These are phyloP conservation scores for Ascochyta fabae DNA, from an alignment of 2,329 filamentous ascomycete genomes.

Conservation along the genomic window DNA sequence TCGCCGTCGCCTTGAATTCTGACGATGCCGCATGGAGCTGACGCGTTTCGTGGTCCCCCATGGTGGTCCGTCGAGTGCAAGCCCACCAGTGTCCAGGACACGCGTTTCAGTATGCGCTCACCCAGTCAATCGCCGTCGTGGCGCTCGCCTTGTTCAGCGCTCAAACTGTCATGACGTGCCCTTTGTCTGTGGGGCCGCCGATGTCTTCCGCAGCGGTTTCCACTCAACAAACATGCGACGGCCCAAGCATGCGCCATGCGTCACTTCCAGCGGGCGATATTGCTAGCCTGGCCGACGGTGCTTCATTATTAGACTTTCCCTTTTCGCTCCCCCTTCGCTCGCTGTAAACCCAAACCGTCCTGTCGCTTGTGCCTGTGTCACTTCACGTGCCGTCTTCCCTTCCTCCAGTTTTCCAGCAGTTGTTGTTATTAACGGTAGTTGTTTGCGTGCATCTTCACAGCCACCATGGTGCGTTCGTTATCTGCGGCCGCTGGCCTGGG, in stretches of 20 bases:
- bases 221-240: conserved; percentile 17
- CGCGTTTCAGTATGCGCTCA: conserved; percentile 14
- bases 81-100: conserved; percentile 4
- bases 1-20: conserved; percentile 5
- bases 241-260: conserved; percentile 18
- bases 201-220: conserved; percentile 9
- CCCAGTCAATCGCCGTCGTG: conserved; percentile 8
- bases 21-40: conserved; percentile 13
- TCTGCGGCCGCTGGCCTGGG: conserved; percentile 6
- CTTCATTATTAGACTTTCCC: conserved; percentile 17
- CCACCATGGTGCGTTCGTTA: conserved; percentile 32
- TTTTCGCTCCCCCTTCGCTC: conserved; percentile 6
- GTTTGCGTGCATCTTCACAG: conserved; percentile 8
- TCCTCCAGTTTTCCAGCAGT: conserved; percentile 4
- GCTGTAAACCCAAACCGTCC: conserved; percentile 10
- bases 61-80: neutral
- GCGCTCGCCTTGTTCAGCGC: neutral
- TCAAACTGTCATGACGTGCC: conserved; percentile 12
- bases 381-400: neutral
- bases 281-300: conserved; percentile 15
- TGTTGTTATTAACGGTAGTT: conserved; percentile 13
- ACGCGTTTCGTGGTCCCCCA: conserved; percentile 12
- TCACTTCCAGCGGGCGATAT: conserved; percentile 11
- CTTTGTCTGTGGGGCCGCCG: conserved; percentile 11
- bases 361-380: conserved; percentile 9